phyloP scores from a whole-genome alignment of 1,284 basidiomycete species.

The Cutaneotrichosporon curvatum region DNA sequence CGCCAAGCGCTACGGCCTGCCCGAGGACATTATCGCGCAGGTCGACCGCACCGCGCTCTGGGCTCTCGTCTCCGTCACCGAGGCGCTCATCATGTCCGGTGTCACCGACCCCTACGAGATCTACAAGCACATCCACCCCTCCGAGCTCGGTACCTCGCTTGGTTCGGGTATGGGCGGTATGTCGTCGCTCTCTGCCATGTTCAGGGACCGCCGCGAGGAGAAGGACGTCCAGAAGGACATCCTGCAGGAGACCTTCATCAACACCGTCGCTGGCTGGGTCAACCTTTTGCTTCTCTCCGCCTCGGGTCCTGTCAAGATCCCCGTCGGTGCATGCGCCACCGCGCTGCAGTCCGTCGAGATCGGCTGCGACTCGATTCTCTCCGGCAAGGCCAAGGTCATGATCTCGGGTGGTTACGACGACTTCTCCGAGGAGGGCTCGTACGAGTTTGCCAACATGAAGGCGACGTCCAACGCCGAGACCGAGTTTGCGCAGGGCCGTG shows the following conservation, averaged over 20 bases:
- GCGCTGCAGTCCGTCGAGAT: constrained; percentile 97
- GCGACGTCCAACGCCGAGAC: constrained; percentile 95
- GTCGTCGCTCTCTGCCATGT: constrained; percentile 84
- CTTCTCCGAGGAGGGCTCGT: constrained; percentile 92
- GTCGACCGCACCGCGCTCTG: constrained; percentile 84
- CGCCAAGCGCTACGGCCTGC: constrained; percentile 91
- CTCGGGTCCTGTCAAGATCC: constrained; percentile 95
- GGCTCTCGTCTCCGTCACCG: constrained; percentile 90
- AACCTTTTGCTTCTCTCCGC: constrained; percentile 90
- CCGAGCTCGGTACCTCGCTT: constrained; percentile 83
- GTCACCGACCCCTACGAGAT: constrained; percentile 96
- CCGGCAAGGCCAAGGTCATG: constrained; percentile 98
- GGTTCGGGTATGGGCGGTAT: constrained; percentile 98
- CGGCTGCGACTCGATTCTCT: constrained; percentile 88
- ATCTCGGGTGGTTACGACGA: constrained; percentile 98
- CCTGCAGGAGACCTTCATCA: constrained; percentile 98
- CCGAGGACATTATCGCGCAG: constrained; percentile 92
- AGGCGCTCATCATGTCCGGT: constrained; percentile 94
- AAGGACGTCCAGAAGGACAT: constrained; percentile 97
- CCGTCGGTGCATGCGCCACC: constrained; percentile 96
- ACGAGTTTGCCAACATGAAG: constrained; percentile 99
- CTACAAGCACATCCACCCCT: constrained; percentile 93
- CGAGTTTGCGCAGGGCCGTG: constrained; percentile 96
- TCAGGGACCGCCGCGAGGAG: constrained; percentile 95
- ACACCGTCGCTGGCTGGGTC: constrained; percentile 96